Conservation (phyloP, 352 stramenopile genomes). For the Phytophthora sp. region DNA sequence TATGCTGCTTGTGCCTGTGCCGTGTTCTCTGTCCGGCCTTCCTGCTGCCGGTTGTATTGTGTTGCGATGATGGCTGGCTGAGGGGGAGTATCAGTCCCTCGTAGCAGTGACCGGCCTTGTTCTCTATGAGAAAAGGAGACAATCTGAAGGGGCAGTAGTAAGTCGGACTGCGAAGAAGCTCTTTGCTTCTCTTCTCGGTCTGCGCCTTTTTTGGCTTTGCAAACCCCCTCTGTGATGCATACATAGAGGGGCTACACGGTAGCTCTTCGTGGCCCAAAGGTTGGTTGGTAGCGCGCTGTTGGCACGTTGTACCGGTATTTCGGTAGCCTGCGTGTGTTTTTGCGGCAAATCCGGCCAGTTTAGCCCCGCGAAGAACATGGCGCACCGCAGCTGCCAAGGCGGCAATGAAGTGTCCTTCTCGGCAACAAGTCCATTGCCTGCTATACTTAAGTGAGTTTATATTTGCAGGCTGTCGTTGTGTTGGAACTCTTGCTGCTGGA, state of each 20-base stretch:
- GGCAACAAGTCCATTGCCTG: background rate
- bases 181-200: slow-evolving; percentile 18
- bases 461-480: too few species aligned
- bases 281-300: slow-evolving; percentile 20
- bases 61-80: slow-evolving; percentile 35
- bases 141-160: slow-evolving; percentile 7
- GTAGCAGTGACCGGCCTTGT: slow-evolving; percentile 26
- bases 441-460: too few species aligned
- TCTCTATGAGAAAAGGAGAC: slow-evolving; percentile 22
- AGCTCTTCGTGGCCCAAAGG: background rate
- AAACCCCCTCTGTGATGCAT: background rate
- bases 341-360: slow-evolving; percentile 15
- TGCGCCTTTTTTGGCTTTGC: slow-evolving; percentile 22
- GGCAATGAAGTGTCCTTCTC: background rate
- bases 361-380: slow-evolving; percentile 4
- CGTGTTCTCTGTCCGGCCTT: slow-evolving; percentile 9
- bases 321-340: slow-evolving; percentile 7
- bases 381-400: background rate
- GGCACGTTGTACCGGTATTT: slow-evolving; percentile 12
- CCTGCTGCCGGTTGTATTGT: slow-evolving; percentile 22
- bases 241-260: slow-evolving; percentile 20
- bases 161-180: slow-evolving; percentile 11
- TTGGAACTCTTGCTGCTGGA: background rate
- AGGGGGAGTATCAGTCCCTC: slow-evolving; percentile 37
- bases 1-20: slow-evolving; percentile 8